These are phyloP conservation scores for Populus simonii DNA, from an alignment of 345 rosid species.

Conservation along the genomic window DNA sequence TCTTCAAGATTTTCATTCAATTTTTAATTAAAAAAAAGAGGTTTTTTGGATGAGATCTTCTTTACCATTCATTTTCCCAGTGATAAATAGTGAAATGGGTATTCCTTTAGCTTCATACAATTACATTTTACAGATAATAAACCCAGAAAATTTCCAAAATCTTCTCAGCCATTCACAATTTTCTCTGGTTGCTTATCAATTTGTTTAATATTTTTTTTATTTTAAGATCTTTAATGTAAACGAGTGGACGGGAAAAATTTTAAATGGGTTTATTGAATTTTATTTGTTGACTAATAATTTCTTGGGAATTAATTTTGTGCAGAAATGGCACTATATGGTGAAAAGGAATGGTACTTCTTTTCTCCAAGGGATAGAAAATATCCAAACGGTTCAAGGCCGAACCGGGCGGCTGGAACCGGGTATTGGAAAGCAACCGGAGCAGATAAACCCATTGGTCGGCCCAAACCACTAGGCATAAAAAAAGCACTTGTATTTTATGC, in stretches of 20 bases:
- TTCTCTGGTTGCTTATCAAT: not conserved
- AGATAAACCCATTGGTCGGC: conserved; percentile 84
- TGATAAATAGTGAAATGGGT: not conserved
- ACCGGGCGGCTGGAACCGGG: conserved; percentile 83
- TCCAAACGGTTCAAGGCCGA: conserved; percentile 84
- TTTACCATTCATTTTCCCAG: not conserved
- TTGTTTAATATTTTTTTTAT: not conserved
- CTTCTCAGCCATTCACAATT: not conserved
- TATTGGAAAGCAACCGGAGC: conserved; percentile 97
- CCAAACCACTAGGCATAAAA: conserved; percentile 70
- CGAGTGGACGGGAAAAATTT: not conserved
- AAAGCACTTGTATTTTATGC: conserved; percentile 87
- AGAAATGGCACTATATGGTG: conserved; percentile 78
- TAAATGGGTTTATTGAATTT: not conserved
- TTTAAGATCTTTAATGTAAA: not conserved
- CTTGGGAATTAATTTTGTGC: not conserved
- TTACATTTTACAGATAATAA: not conserved
- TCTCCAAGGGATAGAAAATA: conserved; percentile 85
- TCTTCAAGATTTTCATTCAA: not conserved
- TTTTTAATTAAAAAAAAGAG: not conserved
- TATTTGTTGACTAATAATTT: conserved; percentile 5
- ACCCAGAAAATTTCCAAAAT: not conserved
- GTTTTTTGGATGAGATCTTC: not conserved
- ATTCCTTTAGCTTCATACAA: not conserved
- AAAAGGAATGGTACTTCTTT: conserved; percentile 93